Base-by-base conservation (phyloP, 306 rosid species). In the Medicago arabica region DNA sequence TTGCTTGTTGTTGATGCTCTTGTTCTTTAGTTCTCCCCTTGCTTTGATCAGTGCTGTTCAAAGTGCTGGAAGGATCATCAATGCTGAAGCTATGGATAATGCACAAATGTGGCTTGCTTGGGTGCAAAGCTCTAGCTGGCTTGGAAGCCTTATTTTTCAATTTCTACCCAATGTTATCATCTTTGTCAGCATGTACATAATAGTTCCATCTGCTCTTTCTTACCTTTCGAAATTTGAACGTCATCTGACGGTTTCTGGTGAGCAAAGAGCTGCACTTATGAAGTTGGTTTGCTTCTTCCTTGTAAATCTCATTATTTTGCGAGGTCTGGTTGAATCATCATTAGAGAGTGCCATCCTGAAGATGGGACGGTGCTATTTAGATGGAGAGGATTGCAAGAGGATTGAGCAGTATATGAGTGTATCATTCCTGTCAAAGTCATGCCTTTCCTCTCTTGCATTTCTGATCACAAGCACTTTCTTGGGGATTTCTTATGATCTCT, bases 211-310 rank as follows among this genome's bases (percentile, higher is more conserved):
- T 2, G 93, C 75, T 55, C 99, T 95, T 80, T 95, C 99, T 0
- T 90, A 92, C 67, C 93, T 95, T 51, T 95, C 99, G 4, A 95
- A 95, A 76, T 92, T 92, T 71, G 97, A 95, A 74, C 88, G 93
- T 6, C 99, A 95, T 80, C 83, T 92, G 69, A 95, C 97, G 0
- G 97, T 95, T 62, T 95, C 97, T 1, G 99, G 99, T 74, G 99
- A 90, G 87, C 97, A 92, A 75, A 85, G 88, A 83, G 97, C 99
- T 41, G 96, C 91, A 7, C 97, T 95, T 46, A 40, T 95, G 85
- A 95, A 95, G 90, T 78, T 95, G 99, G 93, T 95, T 85, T 92
- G 97, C 83, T 95, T 95, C 84, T 95, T 95, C 87, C 95, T 95
- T 69, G 97, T 95, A 38, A 95, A 95, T 81, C 99, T 95, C 68